phyloP scores from a whole-genome alignment of 2,329 filamentous ascomycete species.

The Claviceps paspali region DNA sequence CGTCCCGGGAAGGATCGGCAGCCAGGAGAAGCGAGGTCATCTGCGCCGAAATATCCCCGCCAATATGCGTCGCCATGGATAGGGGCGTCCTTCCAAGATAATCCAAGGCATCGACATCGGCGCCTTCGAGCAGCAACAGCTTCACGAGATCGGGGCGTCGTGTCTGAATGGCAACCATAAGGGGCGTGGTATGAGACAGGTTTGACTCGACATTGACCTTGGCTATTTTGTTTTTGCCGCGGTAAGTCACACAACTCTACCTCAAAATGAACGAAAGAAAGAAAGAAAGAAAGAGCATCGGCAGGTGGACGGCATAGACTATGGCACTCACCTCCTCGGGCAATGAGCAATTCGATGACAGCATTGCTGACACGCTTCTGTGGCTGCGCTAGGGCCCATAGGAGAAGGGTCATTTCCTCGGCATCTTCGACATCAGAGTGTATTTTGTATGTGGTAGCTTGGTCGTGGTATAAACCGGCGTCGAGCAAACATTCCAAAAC shows the following conservation, averaged over 20 bases:
- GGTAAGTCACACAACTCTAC: constrained; percentile 2
- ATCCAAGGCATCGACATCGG: constrained; percentile 44
- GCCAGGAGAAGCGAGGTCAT: constrained; percentile 41
- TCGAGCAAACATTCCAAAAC: constrained; percentile 39
- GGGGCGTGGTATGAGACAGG: constrained; percentile 36
- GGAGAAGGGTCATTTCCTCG: constrained; percentile 40
- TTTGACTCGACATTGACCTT: constrained; percentile 41
- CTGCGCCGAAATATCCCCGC: constrained; percentile 34
- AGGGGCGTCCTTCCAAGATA: constrained; percentile 41
- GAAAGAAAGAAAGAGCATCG: too few species aligned
- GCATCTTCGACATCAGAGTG: constrained; percentile 30
- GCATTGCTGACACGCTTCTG: constrained; percentile 46
- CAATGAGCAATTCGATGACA: constrained; percentile 42
- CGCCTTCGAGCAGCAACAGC: constrained; percentile 39
- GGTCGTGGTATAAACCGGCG: constrained; percentile 44
- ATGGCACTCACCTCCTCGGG: constrained; percentile 20
- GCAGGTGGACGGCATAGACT: too few species aligned
- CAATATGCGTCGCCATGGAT: constrained; percentile 41
- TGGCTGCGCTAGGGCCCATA: constrained; percentile 47
- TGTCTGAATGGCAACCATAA: constrained; percentile 43
- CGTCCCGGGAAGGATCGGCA: constrained; percentile 41
- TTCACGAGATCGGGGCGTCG: constrained; percentile 42
- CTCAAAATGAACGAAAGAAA: too few species aligned
- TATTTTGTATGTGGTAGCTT: constrained; percentile 27
- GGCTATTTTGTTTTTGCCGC: constrained; percentile 26